Percentiles rank a stretch among this genome's conserved stretches.
phyloP scores from a whole-genome alignment of 305 asterid species.

The Fraxinus xanthoxyloides region DNA sequence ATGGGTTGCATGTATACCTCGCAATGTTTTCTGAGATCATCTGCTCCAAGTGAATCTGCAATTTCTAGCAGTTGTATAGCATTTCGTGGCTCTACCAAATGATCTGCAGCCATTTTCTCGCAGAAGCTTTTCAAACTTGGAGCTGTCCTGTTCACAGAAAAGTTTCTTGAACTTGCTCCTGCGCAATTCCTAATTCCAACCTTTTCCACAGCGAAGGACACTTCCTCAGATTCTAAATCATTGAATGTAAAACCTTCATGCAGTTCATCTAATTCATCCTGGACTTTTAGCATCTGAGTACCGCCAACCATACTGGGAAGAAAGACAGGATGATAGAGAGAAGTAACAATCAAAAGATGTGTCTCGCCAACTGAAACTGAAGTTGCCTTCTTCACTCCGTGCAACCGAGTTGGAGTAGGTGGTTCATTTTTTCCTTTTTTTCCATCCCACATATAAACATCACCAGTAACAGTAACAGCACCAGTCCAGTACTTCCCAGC shows the following conservation, averaged over 20 bases:
- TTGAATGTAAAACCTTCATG: slow-evolving; percentile 61
- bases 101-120: slow-evolving; percentile 75
- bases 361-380: slow-evolving; percentile 96
- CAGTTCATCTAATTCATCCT: slow-evolving; percentile 54
- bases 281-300: slow-evolving; percentile 34
- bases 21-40: slow-evolving; percentile 72
- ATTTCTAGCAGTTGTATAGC: slow-evolving; percentile 82
- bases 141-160: slow-evolving; percentile 24
- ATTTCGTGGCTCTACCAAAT: slow-evolving; percentile 91
- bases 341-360: slow-evolving; percentile 68
- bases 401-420: slow-evolving; percentile 64
- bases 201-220: slow-evolving; percentile 29
- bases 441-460: slow-evolving; percentile 88
- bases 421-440: slow-evolving; percentile 58
- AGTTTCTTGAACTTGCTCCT: slow-evolving; percentile 19
- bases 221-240: slow-evolving; percentile 57
- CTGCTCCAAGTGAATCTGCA: slow-evolving; percentile 84
- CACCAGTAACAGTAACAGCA: slow-evolving; percentile 84
- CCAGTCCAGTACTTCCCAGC: slow-evolving; percentile 98
- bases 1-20: slow-evolving; percentile 46
- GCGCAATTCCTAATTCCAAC: slow-evolving; percentile 29
- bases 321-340: slow-evolving; percentile 84
- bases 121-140: slow-evolving; percentile 90
- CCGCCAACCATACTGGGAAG: slow-evolving; percentile 29
- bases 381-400: slow-evolving; percentile 91